Percentiles rank a stretch among this genome's conserved stretches.
Conservation (phyloP, 2,329 filamentous ascomycete genomes). For the Cladosporium sp. region DNA sequence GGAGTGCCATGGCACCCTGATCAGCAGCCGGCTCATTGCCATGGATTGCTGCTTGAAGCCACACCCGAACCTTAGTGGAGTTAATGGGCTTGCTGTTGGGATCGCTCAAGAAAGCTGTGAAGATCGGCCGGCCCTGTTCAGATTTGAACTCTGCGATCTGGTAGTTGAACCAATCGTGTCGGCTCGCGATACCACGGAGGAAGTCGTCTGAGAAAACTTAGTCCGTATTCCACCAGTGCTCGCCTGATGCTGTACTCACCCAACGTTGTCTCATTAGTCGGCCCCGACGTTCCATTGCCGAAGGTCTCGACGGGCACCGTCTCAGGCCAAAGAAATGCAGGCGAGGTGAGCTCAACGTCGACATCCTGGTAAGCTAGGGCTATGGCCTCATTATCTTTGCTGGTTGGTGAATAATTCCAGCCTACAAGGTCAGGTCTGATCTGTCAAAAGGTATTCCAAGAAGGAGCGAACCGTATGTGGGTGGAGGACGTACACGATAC, state of each 20-base stretch:
- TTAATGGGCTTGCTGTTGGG: constrained; percentile 13
- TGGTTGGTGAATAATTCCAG: constrained; percentile 9
- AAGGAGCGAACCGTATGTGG: constrained; percentile 2
- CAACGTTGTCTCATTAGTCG: constrained; percentile 18
- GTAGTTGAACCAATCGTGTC: constrained; percentile 19
- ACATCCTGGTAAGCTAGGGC: constrained; percentile 17
- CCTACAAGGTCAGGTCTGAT: not conserved
- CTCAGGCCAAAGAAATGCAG: constrained; percentile 19
- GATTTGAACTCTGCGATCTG: constrained; percentile 18
- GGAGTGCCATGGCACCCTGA: constrained; percentile 32
- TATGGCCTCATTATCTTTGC: constrained; percentile 4
- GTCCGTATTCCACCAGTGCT: not conserved
- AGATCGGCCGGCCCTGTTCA: constrained; percentile 20
- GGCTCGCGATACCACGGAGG: constrained; percentile 15
- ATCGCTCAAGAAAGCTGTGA: constrained; percentile 26
- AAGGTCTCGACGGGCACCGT: constrained; percentile 16
- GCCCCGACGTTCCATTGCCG: constrained; percentile 20
- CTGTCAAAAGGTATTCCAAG: not conserved
- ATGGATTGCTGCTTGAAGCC: constrained; percentile 35
- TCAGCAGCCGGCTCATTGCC: constrained; percentile 38
- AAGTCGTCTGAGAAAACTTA: constrained; percentile 13
- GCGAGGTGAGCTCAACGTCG: constrained; percentile 20
- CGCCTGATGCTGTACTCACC: not conserved
- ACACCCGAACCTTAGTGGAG: constrained; percentile 31
- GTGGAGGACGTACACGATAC: not conserved